Evolutionary conservation across 225 moss, liverwort and hornwort genomes (phyloP), one percentile per base, ranked within the genome.

Genomic region (Marchantia polymorpha): DNA sequence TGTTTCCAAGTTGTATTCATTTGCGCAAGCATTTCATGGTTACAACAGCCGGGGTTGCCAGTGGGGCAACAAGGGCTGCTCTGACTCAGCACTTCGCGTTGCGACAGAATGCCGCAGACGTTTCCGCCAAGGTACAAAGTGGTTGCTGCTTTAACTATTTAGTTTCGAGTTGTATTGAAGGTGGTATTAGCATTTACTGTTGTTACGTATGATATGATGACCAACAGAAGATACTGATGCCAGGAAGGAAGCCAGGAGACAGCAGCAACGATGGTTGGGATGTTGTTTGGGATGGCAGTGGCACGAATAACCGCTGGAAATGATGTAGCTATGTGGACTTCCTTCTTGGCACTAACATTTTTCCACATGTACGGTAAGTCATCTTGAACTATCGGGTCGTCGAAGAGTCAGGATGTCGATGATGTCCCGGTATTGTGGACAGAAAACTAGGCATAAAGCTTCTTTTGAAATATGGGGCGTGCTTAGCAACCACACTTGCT

Each of bases 191-290:
- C 31, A 11, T 22, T 7, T 31, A 29, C 20, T 58, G 50, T 52
- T 22, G 50, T 54, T 15, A n/a, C 71, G 22, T 71, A 71, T 7
- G 25, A 31, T 6, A 23, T 46, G 52, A 11, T 58, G 7, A 16
- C 47, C 48, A 70, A 46, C 46, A 16, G 0, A 19, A 51, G 16
- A 75, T 17, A 61, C 12, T 72, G 54, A 52, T 73, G 65, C 89
- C 88, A 99, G 99, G 99, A 99, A 78, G 99, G 99, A 76, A 99
- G 99, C 79, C 99, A 99, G 83, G 99, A 99, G 84, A 99, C 99
- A 82, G 95, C 95, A 84, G 99, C 99, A 76, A 99, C 99, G 47
- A 91, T 99, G 91, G 90, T 94, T 77, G 99, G 99, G 75, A 99
- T 99, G 95, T 78, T 95, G 27, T 50, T 99, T 71, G 99, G 99